phyloP scores from a whole-genome alignment of 202 grass and related monocot species.

The Bolboschoenoplectus hybrid region DNA sequence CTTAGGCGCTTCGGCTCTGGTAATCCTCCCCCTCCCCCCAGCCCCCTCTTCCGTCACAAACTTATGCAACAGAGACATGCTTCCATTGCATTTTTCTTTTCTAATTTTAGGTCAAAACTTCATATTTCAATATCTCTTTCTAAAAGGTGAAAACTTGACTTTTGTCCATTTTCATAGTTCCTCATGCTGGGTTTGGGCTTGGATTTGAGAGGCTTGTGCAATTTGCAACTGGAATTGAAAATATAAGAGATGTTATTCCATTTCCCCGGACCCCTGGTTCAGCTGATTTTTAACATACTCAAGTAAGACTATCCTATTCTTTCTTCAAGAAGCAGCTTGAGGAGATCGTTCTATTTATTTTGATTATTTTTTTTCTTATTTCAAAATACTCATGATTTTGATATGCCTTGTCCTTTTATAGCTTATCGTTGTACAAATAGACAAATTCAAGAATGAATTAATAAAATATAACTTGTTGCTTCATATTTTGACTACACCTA shows the following conservation, averaged over 20 bases:
- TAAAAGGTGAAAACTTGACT: background rate
- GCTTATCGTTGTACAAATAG: slow-evolving; percentile 15
- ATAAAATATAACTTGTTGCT: slow-evolving; percentile 1
- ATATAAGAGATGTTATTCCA: slow-evolving; percentile 95
- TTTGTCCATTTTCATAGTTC: slow-evolving; percentile 53
- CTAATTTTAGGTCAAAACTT: background rate
- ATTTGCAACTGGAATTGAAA: slow-evolving; percentile 94
- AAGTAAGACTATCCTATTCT: slow-evolving; percentile 43
- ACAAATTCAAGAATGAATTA: background rate
- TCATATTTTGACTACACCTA: background rate
- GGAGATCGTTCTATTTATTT: slow-evolving; percentile 29
- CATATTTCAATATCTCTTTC: background rate
- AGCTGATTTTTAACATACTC: slow-evolving; percentile 61
- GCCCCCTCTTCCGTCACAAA: background rate
- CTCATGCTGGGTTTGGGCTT: slow-evolving; percentile 96
- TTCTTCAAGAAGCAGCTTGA: slow-evolving; percentile 27
- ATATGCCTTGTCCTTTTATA: background rate
- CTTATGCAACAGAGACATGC: too few relatives aligned
- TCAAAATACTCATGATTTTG: slow-evolving; percentile 12
- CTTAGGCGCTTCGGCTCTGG: slow-evolving; percentile 92
- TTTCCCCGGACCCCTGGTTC: slow-evolving; percentile 88
- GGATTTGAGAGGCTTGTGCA: slow-evolving; percentile 98
- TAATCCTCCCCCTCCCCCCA: slow-evolving; percentile 22
- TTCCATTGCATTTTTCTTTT: background rate
- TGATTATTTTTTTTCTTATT: background rate